Base-by-base conservation (phyloP, 805 yeast genomes). In the Monosporozyma unispora region DNA sequence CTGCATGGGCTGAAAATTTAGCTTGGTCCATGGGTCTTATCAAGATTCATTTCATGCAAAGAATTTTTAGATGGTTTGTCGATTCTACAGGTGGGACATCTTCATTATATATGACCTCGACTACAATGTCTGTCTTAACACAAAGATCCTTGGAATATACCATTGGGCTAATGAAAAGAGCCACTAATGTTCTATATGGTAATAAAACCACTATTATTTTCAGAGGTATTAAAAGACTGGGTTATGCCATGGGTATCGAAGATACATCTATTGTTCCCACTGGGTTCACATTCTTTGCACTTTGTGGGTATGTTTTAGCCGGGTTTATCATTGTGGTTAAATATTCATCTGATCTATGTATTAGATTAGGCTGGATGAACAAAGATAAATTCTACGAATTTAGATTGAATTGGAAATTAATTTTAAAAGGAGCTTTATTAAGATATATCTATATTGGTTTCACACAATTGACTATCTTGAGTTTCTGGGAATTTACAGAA, bases 1-100 rank as follows among this genome's bases (percentile, higher is more conserved):
- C 85, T 14, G 82, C 96, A 11, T 90, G 97, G 97, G 75, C 90
- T 8, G 95, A 87, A 65, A 89, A 90, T 63, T 73, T 90, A 60
- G 90, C 89, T 33, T 90, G 97, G 97, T 86, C 96, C 2, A 87
- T 90, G 87, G 97, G 97, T 6, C 73, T 90, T 52, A 87, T 90
- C 58, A 74, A 84, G 64, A 78, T 85, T 40, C 61, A 62, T 4
- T 90, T 89, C 63, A 87, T 90, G 96, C 96, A 90, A 67, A 72
- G 78, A 52, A 82, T 85, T 52, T 84, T 86, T 67, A 73, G 91
- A 59, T 86, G 95, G 95, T 86, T 82, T 59, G 80, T 86, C 41
- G 89, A 85, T 63, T 70, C 93, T 25, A 89, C 97, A 1, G 97
- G 98, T 45, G 98, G 98, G 42, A 68, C 76, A 1, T 96, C 98